Conservation (phyloP, 2,329 filamentous ascomycete species). For the Aspergillus hiratsukae region DNA sequence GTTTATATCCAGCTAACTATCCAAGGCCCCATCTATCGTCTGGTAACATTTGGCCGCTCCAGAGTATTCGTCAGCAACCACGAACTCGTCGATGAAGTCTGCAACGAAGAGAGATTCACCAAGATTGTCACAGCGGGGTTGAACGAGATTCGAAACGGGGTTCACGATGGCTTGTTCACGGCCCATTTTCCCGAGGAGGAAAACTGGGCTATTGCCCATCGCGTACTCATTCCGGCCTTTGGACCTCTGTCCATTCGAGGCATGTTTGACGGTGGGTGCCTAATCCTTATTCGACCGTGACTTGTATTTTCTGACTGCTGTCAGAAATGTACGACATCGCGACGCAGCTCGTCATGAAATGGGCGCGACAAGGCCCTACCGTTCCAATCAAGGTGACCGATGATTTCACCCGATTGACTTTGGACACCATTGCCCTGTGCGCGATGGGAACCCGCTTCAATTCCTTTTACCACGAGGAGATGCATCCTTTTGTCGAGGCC, state of each 20-base stretch:
- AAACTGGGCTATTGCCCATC: slow-evolving; percentile 63
- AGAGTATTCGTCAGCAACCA: slow-evolving; percentile 49
- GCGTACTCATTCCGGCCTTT: slow-evolving; percentile 45
- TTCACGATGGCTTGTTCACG: slow-evolving; percentile 65
- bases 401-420: slow-evolving; percentile 67
- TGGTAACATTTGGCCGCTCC: slow-evolving; percentile 46
- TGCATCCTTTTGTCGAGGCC: slow-evolving; percentile 66
- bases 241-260: slow-evolving; percentile 41
- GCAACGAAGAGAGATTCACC: slow-evolving; percentile 61
- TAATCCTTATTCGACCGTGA: background rate
- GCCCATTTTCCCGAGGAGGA: slow-evolving; percentile 41
- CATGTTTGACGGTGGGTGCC: slow-evolving; percentile 38
- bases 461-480: slow-evolving; percentile 63
- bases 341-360: slow-evolving; percentile 38
- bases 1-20: background rate
- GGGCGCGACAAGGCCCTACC: slow-evolving; percentile 49
- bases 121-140: slow-evolving; percentile 54
- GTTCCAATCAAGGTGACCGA: slow-evolving; percentile 57
- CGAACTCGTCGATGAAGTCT: slow-evolving; percentile 58
- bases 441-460: slow-evolving; percentile 72
- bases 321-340: slow-evolving; percentile 39
- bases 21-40: slow-evolving; percentile 56
- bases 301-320: background rate
- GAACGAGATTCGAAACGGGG: slow-evolving; percentile 54
- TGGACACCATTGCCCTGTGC: slow-evolving; percentile 69